Evolutionary conservation across 179 eudicot species (phyloP).

Genomic region (Heliamphora pulchella): DNA sequence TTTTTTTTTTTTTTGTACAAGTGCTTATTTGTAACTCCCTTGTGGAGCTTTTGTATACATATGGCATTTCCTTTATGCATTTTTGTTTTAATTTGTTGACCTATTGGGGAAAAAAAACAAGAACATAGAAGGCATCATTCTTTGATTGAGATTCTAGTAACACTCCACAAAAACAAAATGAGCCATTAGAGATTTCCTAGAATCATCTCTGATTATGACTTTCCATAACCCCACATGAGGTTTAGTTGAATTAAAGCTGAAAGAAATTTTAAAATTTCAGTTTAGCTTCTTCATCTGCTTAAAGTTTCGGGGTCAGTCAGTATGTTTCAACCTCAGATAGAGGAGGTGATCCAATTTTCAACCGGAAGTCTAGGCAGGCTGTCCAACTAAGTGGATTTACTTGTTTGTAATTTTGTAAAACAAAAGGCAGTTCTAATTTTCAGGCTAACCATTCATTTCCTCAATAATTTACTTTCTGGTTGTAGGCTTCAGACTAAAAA

Average conservation of each 20-base stretch:
- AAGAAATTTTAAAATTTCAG: not conserved
- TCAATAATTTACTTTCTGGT: not conserved
- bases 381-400: no score
- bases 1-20: no score
- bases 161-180: not conserved
- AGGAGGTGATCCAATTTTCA: not conserved
- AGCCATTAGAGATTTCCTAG: not conserved
- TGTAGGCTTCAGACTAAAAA: no score
- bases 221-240: not conserved
- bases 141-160: no score
- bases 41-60: no score
- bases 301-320: not conserved
- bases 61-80: no score
- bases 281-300: not conserved
- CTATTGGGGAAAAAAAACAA: no score
- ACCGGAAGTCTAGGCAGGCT: not conserved
- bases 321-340: not conserved
- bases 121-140: no score
- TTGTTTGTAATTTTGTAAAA: no score
- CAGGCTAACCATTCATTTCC: conserved; percentile 1
- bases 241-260: not conserved
- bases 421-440: not conserved
- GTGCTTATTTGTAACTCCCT: no score
- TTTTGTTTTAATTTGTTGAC: no score
- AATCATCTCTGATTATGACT: not conserved